Evolutionary conservation across 768 basidiomycete genomes (phyloP), one percentile per base, ranked within the genome.

Genomic region (Tylopilus cervinicoccineus): DNA sequence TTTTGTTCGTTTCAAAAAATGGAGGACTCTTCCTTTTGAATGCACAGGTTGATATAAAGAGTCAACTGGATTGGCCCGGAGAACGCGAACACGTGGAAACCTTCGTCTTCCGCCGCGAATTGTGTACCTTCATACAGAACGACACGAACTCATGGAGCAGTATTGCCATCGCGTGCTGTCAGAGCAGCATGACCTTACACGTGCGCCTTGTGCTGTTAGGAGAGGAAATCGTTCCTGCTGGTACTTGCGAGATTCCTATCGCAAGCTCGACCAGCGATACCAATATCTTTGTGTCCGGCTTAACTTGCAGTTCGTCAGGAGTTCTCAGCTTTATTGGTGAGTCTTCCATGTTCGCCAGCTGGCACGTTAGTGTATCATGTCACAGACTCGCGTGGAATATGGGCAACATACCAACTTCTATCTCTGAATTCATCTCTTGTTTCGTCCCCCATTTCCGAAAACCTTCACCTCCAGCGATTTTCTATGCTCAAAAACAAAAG

Each of bases 291-390:
- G 42, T 61, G 27, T 26, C 26, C 7, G 49, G 57, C 26, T 23
- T 66, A 13, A 59, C 61, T 36, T 67, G 63, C 43, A 81, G 78
- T 52, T 32, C 65, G 0, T 72, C 74, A 6, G 82, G 81, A 17
- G 66, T 68, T 55, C 48, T 83, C 37, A 78, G 71, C 50, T 58
- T 80, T 27, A 58, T 83, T n/a, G 63, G 81, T 81, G 57, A 33
- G 76, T 66, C 14, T 28, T 36, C 16, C 31, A n/a, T 28, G 2
- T 12, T 28, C 11, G 4, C 33, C 24, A 16, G 3, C 20, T 33
- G 22, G 14, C 23, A 31, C 37, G 1, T 20, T 33, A 13, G 3
- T 48, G 40, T 37, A 54, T 45, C 37, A 16, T 36, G 20, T 22
- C 48, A 32, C 59, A 83, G 79, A 67, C 59, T 64, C 59, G 33